A percentile compares a stretch with the other conserved stretches of the same genome.
Evolutionary conservation across 306 rosid genomes (phyloP).

Genomic region (Prunus salicina): DNA sequence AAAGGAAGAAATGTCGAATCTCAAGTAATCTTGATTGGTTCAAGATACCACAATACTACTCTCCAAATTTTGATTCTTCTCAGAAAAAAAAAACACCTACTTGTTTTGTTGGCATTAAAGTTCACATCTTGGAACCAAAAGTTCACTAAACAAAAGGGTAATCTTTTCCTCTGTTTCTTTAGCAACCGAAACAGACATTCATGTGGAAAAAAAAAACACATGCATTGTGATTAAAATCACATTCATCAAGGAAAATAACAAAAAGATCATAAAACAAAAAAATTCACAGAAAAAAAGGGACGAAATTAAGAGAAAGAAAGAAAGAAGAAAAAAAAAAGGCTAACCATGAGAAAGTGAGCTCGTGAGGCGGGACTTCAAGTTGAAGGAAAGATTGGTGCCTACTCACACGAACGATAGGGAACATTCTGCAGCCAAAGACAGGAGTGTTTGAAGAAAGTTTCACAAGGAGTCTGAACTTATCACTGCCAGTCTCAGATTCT

Average conservation of each 20-base stretch:
- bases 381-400: no score
- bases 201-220: background rate
- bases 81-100: background rate
- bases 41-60: background rate
- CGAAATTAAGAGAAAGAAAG: background rate
- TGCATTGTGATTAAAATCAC: background rate
- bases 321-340: background rate
- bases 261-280: background rate
- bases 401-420: background rate
- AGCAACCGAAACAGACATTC: slow-evolving; percentile 6
- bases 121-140: background rate
- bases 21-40: background rate
- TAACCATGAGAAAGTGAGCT: slow-evolving; percentile 21
- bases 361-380: background rate
- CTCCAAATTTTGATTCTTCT: background rate
- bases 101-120: background rate
- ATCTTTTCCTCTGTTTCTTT: background rate
- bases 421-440: slow-evolving; percentile 20
- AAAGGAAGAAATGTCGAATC: background rate
- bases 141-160: background rate
- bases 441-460: slow-evolving; percentile 1
- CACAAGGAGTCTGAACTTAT: background rate
- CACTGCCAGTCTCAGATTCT: background rate
- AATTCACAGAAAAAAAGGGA: background rate
- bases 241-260: background rate